Percentiles rank a stretch among this genome's conserved stretches.
These are phyloP conservation scores for Magnusiomyces ingens DNA, from an alignment of 1,139 yeast genomes.

Conservation along the genomic window DNA sequence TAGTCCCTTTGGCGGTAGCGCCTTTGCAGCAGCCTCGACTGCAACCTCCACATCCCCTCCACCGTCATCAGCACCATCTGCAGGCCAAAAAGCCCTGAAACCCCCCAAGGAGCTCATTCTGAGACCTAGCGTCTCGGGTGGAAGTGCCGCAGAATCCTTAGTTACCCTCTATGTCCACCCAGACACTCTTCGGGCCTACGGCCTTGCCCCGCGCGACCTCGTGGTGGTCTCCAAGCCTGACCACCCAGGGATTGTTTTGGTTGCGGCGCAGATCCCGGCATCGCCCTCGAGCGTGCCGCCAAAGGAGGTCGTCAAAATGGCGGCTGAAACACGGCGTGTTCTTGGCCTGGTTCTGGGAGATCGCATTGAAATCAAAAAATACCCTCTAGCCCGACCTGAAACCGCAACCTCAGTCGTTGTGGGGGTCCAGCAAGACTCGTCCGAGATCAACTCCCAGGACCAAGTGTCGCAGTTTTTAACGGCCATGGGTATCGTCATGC, in stretches of 20 bases:
- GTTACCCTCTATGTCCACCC: slow-evolving; percentile 10
- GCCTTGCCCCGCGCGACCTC: slow-evolving; percentile 10
- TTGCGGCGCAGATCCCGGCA: slow-evolving; percentile 6
- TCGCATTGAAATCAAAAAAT: slow-evolving; percentile 47
- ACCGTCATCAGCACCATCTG: slow-evolving; percentile 1
- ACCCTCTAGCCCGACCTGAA: slow-evolving; percentile 41
- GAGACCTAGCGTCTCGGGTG: slow-evolving; percentile 15
- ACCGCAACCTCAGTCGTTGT: slow-evolving; percentile 39
- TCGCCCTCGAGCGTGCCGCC: slow-evolving; percentile 7
- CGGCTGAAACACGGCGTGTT: slow-evolving; percentile 38
- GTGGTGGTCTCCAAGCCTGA: slow-evolving; percentile 13
- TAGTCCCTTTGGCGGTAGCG: neutral
- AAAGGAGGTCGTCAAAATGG: slow-evolving; percentile 4
- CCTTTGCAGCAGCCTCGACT: neutral
- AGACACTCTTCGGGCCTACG: slow-evolving; percentile 9
- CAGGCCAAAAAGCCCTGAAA: slow-evolving; percentile 1
- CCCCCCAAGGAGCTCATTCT: slow-evolving; percentile 19
- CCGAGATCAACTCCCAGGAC: slow-evolving; percentile 13
- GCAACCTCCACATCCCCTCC: slow-evolving; percentile 7
- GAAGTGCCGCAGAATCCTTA: slow-evolving; percentile 18
- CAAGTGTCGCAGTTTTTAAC: slow-evolving; percentile 30
- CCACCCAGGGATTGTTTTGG: slow-evolving; percentile 11
- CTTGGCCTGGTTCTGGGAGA: slow-evolving; percentile 69
- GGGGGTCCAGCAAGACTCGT: slow-evolving; percentile 15
- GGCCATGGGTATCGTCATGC: slow-evolving; percentile 50